phyloP scores from a whole-genome alignment of 2,329 filamentous ascomycete species.

The Colletotrichum endophyticum region DNA sequence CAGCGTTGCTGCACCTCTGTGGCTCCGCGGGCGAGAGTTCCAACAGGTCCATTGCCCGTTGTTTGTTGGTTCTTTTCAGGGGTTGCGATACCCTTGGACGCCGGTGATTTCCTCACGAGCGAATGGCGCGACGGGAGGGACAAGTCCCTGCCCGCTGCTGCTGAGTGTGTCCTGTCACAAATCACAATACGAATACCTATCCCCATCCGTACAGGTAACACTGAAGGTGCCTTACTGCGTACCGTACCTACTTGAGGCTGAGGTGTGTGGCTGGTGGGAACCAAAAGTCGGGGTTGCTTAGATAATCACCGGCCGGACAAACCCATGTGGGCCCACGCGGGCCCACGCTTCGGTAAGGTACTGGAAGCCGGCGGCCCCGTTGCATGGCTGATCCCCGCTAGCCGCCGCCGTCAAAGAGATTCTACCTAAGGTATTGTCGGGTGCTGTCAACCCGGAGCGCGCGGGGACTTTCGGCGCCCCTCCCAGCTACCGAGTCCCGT shows the following conservation, averaged over 20 bases:
- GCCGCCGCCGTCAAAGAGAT: background rate
- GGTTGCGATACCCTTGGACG: background rate
- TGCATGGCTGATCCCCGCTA: background rate
- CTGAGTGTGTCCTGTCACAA: background rate
- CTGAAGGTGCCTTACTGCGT: too few relatives aligned
- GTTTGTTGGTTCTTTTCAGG: slow-evolving; percentile 10
- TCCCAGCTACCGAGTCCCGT: background rate
- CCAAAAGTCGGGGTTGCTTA: background rate
- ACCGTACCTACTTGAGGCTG: too few relatives aligned
- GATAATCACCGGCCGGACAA: background rate
- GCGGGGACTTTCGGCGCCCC: background rate
- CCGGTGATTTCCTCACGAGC: background rate
- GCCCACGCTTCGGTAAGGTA: background rate
- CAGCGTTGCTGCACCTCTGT: slow-evolving; percentile 12
- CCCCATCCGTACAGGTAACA: too few relatives aligned
- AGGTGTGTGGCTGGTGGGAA: background rate
- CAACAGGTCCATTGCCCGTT: background rate
- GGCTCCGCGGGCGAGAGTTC: background rate
- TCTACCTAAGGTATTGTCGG: too few relatives aligned
- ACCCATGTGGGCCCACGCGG: background rate
- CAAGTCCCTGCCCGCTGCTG: background rate
- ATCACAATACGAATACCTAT: too few relatives aligned
- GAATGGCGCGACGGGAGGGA: background rate
- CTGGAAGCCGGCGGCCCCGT: background rate
- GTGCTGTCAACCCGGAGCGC: background rate